Base-by-base conservation (phyloP, 192 early-diverging fungal species). In the Phycomyces blakesleeanus region DNA sequence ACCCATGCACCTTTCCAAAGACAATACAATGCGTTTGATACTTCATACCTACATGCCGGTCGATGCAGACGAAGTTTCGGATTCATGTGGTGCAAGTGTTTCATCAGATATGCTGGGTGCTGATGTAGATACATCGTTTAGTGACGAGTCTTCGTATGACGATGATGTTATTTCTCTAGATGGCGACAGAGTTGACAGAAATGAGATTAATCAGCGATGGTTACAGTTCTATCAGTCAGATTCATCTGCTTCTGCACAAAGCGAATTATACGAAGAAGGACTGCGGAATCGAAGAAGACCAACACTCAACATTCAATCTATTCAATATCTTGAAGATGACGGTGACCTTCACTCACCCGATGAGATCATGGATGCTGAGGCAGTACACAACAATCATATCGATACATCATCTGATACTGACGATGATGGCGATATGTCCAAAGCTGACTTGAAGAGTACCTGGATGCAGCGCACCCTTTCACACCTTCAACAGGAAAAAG, bases 391-490 rank as follows among this genome's bases (percentile, higher is more conserved):
- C 11, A 25, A 51, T 5, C 61, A 75, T 21, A 34, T 65, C 11
- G 39, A 42, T 12, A 29, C 34, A 52, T 24, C 18, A 18, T 55
- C 56, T 14, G 56, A 69, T 50, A 20, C 55, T 24, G 60, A 70
- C 25, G 54, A 40, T 16, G 53, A 55, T 8, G 18, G 37, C 40
- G 21, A 5, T n/a, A 34, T 20, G 5, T 34, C 34, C 29, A 59
- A 22, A 40, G n/a, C 49, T 14, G 44, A 41, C 29, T 15, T 20
- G 21, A 64, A 39, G 63, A 61, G 22, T 18, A 71, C 53, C 34
- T 71, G 69, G 69, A 65, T 71, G 69, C 56, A 71, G 25, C 69
- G 69, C 7, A 71, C 69, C 0, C 34, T 71, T 16, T 64, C 69
- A 16, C 69, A 71, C 47, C 59, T 71, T 22, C 69, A 71, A 18